Base-by-base conservation (phyloP, 768 basidiomycete species). In the Podaxis sp. region DNA sequence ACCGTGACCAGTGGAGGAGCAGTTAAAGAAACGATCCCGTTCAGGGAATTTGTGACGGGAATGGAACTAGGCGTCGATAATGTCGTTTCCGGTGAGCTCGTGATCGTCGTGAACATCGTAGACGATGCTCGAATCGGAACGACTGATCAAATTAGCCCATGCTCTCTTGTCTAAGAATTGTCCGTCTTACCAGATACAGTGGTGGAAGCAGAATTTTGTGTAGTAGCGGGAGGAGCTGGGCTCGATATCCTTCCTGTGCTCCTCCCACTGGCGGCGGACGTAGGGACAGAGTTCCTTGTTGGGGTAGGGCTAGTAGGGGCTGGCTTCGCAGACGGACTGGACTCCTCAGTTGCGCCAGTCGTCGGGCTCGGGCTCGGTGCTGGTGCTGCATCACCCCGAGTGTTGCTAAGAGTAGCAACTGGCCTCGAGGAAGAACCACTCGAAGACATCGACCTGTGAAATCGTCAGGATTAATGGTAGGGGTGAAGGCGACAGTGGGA, bases 1-100 rank as follows among this genome's bases (percentile, higher is more conserved):
- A 81, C 72, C 2, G 84, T 84, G 33, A 85, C 73, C 17, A 82
- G 64, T 7, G 82, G 72, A 11, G 83, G 84, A 1, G 80, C 77
- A 0, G 77, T 76, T 39, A 81, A 66, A 19, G 75, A 72, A 11
- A 74, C 72, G 40, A 75, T 73, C 52, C 80, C 80, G 63, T 77
- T 71, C 3, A 70, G 57, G 7, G 72, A 59, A 58, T 76, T 73
- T 4, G 78, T 80, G 22, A 75, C 71, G 33, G 82, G 78, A 30
- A 82, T 63, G 19, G 79, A 71, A 22, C 80, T 73, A 9, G 81
- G 77, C n/a, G 69, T 75, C 2, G 80, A 70, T 17, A 82, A 78
- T 17, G 82, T 84, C 13, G 81, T 78, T 36, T 76, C 75, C 1
- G 79, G 75, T 24, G 70, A 66, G 56, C 77, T 77, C 2, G 75